Base-by-base conservation (phyloP, 2,329 filamentous ascomycete species). In the Ramichloridium luteum region DNA sequence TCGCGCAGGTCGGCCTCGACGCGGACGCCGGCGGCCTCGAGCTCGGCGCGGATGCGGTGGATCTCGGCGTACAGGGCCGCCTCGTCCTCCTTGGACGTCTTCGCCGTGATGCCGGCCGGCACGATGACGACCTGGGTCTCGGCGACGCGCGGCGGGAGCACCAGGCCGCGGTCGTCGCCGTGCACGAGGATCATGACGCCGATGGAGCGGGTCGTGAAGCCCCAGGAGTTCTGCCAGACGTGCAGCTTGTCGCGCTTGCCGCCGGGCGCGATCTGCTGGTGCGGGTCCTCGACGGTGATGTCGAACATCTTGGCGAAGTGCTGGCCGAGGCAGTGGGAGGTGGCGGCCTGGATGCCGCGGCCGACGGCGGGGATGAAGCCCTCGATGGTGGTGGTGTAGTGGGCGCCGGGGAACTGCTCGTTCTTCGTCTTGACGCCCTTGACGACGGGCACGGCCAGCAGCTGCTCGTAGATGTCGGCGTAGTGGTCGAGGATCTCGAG, bases 231-330 rank as follows among this genome's bases (percentile, higher is more conserved):
- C 59, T 98, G 90, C 86, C 88, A 96, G 35, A 96, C 86, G 53
- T 88, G 66, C 35, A 94, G 65, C 51, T 84, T 77, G 46, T 77
- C 70, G 44, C 81, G 80, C 61, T 82, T 80, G 57, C 90, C 74
- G 29, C 72, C 76, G 16, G 55, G 57, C 28, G 69, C 65, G 51
- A 77, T 76, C 9, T 48, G 32, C 30, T 69, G 71, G 38, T 68
- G 67, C 14, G 90, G 90, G 53, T 98, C 86, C 59, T 98, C 88
- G 20, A 98, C 84, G 1, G 80, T 93, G 57, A 98, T 96, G 58
- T 90, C 80, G 57, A 96, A 98, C 86, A 98, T 98, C 64, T 92
- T 94, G 58, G 80, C 86, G 64, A 98, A 98, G 64, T 98, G 94
- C 62, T 98, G 90, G 32, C 90, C 90, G 6, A 98, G 70, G 42